These are phyloP conservation scores for Torulaspora gathmanii DNA, from an alignment of 805 yeast genomes.

Conservation along the genomic window DNA sequence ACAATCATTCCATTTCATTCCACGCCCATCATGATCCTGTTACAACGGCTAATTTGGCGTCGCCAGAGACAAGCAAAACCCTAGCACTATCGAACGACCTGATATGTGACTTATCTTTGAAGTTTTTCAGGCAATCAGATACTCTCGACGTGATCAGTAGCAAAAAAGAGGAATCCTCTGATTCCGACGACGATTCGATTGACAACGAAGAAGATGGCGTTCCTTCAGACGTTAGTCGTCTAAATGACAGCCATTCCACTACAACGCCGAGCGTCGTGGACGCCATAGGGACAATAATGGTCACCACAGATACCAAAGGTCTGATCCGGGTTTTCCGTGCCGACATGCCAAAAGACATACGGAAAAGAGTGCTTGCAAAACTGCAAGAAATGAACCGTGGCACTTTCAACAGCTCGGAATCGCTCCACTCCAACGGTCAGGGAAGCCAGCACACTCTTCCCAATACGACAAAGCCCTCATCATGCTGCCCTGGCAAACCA, in stretches of 20 bases:
- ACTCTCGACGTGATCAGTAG: conserved; percentile 8
- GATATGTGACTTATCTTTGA: conserved; percentile 55
- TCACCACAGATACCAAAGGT: conserved; percentile 74
- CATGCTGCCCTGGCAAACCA: background rate
- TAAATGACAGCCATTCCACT: background rate
- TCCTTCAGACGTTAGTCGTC: background rate
- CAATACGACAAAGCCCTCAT: background rate
- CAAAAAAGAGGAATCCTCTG: conserved; percentile 7
- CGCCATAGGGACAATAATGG: conserved; percentile 48
- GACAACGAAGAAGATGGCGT: background rate
- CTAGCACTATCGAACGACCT: conserved; percentile 74
- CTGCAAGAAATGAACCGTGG: conserved; percentile 11
- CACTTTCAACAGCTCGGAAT: conserved; percentile 9
- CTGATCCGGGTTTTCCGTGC: conserved; percentile 72
- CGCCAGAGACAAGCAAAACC: conserved; percentile 57
- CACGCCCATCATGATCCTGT: conserved; percentile 73
- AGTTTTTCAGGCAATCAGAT: conserved; percentile 20
- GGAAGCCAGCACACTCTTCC: background rate
- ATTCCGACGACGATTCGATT: conserved; percentile 9
- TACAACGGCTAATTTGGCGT: conserved; percentile 76
- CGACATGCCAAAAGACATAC: conserved; percentile 55
- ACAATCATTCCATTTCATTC: conserved; percentile 60
- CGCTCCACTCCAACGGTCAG: conserved; percentile 1
- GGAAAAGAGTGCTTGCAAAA: conserved; percentile 36
- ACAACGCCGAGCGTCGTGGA: conserved; percentile 27